phyloP scores from a whole-genome alignment of 2,329 filamentous ascomycete genomes.

The Aspergillus alliaceus region DNA sequence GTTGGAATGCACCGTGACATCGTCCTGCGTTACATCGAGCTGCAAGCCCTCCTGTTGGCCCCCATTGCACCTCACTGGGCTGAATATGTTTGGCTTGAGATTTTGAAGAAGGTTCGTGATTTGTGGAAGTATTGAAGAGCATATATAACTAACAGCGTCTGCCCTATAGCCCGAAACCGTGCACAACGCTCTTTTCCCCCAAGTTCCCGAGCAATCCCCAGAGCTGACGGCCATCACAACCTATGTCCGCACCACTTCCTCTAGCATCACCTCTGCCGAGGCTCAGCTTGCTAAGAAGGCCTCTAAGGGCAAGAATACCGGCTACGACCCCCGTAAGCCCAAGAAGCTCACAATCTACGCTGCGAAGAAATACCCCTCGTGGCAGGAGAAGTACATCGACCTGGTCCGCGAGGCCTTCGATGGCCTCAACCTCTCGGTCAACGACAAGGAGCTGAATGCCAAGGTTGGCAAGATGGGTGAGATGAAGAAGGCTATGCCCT shows the following conservation, averaged over 20 bases:
- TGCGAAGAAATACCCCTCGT: constrained; percentile 76
- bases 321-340: constrained; percentile 85
- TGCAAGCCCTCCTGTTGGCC: constrained; percentile 78
- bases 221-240: constrained; percentile 74
- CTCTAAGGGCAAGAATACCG: constrained; percentile 82
- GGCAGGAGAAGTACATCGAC: constrained; percentile 90
- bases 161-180: constrained; percentile 62
- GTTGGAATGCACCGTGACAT: constrained; percentile 85
- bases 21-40: constrained; percentile 76
- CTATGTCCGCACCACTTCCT: constrained; percentile 74
- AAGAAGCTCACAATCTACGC: constrained; percentile 89
- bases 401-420: constrained; percentile 73
- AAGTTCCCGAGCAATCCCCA: constrained; percentile 64
- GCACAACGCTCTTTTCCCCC: constrained; percentile 75
- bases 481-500: constrained; percentile 98
- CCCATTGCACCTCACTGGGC: constrained; percentile 91
- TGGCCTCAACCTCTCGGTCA: constrained; percentile 58
- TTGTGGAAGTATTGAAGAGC: background rate
- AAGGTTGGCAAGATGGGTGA: constrained; percentile 74
- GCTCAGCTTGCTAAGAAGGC: constrained; percentile 75
- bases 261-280: constrained; percentile 84
- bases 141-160: background rate
- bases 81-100: constrained; percentile 91
- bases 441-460: constrained; percentile 79
- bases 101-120: constrained; percentile 65